A percentile compares a stretch with the other conserved stretches of the same genome.
Evolutionary conservation across 2,329 filamentous ascomycete species (phyloP).

Genomic region (Beauveria rudraprayagi): DNA sequence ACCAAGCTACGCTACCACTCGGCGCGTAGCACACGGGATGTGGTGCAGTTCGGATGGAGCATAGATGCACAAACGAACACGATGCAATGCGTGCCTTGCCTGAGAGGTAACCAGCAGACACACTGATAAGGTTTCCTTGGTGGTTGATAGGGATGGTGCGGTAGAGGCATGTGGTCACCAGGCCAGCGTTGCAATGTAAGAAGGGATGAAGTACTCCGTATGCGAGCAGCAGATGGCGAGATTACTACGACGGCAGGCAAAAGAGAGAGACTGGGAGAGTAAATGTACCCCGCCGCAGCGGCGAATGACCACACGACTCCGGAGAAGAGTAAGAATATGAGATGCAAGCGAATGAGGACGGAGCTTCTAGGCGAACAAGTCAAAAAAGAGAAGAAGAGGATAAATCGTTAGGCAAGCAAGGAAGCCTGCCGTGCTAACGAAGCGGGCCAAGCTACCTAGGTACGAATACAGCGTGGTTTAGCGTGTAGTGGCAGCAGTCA

Average conservation of each 20-base stretch:
- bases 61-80: neutral
- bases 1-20: neutral
- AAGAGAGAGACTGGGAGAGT: neutral
- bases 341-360: neutral
- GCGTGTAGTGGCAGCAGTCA: no score
- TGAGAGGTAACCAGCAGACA: neutral
- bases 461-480: no score
- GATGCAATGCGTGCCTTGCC: neutral
- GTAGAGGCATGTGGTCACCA: constrained; percentile 6
- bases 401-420: neutral
- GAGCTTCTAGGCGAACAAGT: neutral
- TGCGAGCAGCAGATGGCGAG: neutral
- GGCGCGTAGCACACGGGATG: constrained; percentile 1
- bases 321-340: neutral
- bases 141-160: neutral
- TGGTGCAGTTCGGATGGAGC: neutral
- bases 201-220: neutral
- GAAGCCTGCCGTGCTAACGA: neutral
- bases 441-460: neutral
- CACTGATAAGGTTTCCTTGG: neutral
- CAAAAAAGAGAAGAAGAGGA: neutral
- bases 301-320: neutral
- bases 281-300: neutral
- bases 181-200: neutral
- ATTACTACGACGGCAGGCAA: neutral